Percentiles rank a stretch among this genome's conserved stretches.
Evolutionary conservation across 495 filamentous ascomycete species (phyloP).

Genomic region (Talaromyces liani): DNA sequence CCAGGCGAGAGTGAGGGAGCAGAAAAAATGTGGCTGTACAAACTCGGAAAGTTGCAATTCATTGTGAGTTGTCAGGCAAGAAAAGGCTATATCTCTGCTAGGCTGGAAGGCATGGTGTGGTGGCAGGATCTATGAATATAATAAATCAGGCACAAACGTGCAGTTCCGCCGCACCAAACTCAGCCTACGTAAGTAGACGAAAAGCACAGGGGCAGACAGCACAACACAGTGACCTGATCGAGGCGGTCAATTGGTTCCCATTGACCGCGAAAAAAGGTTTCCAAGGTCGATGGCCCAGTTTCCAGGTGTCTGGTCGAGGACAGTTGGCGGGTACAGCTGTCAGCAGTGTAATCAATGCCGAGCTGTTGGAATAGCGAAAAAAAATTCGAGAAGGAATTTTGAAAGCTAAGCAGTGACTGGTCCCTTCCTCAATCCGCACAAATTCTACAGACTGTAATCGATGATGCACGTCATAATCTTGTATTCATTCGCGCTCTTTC

Average conservation of each 20-base stretch:
- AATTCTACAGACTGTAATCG: not conserved
- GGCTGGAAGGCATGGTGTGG: conserved; percentile 3
- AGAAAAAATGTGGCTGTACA: conserved; percentile 17
- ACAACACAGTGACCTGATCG: not conserved
- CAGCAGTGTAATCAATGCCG: not conserved
- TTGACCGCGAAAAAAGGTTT: conserved; percentile 3
- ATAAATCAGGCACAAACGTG: conserved; percentile 8
- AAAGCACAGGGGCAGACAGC: not conserved
- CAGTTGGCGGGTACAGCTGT: not conserved
- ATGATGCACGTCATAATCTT: conserved; percentile 10
- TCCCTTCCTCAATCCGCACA: not conserved
- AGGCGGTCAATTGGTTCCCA: conserved; percentile 9
- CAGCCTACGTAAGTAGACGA: conserved; percentile 2
- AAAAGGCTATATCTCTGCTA: conserved; percentile 12
- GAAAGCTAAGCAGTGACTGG: not conserved
- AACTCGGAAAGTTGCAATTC: conserved; percentile 19
- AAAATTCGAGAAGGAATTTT: not conserved
- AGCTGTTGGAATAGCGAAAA: conserved; percentile 4
- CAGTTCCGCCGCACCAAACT: not conserved
- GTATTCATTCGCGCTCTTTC: not conserved
- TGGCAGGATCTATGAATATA: not conserved
- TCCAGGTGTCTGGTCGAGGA: not conserved
- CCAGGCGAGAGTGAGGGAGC: conserved; percentile 8
- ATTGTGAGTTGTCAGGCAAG: conserved; percentile 26
- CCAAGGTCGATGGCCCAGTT: not conserved